Evolutionary conservation across 1,284 basidiomycete genomes (phyloP), one percentile per base, ranked within the genome.

Genomic region (Austroboletus novae-zelandiae): DNA sequence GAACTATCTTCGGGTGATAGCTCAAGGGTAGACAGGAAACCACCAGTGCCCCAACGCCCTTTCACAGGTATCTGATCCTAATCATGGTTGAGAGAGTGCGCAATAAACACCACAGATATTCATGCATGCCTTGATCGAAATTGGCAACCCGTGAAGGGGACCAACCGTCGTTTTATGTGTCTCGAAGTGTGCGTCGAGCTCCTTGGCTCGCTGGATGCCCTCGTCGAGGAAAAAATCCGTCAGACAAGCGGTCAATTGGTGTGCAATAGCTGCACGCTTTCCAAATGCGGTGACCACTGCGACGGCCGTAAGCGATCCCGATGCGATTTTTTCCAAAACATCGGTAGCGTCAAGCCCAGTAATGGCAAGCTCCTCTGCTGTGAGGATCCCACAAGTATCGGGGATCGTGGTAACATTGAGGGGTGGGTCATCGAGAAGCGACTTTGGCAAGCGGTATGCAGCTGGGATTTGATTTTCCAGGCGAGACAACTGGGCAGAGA

Each of bases 61-160:
- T 68, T 65, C 39, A 74, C 35, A 41, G 63, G 53, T 25, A 72
- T 66, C 37, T 74, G 71, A 50, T 78, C 79, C 69, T 81, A n/a
- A 25, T 27, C 20, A 9, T 5, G 11, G 43, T 34, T 45, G 11
- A 41, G 27, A 45, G 2, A 7, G 23, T 1, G 4, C 20, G 20
- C 17, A 29, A 18, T 0, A 23, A 15, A 6, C n/a, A 9, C 0
- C 4, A 18, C 17, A 20, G 30, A 0, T 18, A 17, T n/a, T n/a
- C n/a, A 25, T 5, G 13, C 45, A 6, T 17, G 61, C 65, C 55
- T 81, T 80, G 48, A 80, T 59, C 11, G 72, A 74, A 36, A 81
- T 67, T 0, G 78, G 78, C 14, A 81, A 57, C 2, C 78, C 79
- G 50, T 78, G 77, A 15, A 80, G 59, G 2, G 77, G 76, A 15